Conservation (phyloP, 257 asterid species). For the Asclepias syriaca region DNA sequence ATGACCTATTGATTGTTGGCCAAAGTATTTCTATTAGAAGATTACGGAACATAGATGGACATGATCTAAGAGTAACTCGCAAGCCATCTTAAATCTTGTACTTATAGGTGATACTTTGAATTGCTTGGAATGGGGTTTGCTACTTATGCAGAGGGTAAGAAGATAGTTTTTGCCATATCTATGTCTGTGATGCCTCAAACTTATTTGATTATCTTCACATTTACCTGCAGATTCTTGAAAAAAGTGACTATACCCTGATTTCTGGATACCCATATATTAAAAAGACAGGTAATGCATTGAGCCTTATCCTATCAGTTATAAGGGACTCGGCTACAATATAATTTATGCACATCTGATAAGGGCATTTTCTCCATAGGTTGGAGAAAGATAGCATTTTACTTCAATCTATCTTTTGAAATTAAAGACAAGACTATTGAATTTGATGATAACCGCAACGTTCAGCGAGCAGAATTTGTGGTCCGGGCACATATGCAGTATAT, state of each 20-base stretch:
- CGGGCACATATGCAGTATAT: slow-evolving; percentile 95
- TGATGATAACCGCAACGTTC: slow-evolving; percentile 81
- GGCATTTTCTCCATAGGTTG: slow-evolving; percentile 50
- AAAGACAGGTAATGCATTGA: slow-evolving; percentile 58
- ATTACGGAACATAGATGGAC: neutral
- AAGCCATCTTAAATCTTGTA: neutral
- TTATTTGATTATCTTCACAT: slow-evolving; percentile 6
- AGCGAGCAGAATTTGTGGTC: slow-evolving; percentile 83
- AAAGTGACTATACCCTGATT: slow-evolving; percentile 69
- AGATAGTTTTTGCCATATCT: slow-evolving; percentile 11
- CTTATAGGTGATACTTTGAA: neutral
- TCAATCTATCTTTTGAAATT: slow-evolving; percentile 86
- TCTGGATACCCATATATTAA: slow-evolving; percentile 71
- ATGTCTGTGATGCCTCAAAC: neutral
- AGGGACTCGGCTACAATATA: slow-evolving; percentile 5
- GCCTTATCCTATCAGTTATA: slow-evolving; percentile 6
- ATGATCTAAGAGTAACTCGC: neutral
- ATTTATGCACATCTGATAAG: neutral
- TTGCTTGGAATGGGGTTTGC: slow-evolving; percentile 1
- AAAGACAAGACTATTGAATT: slow-evolving; percentile 92
- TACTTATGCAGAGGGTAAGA: neutral
- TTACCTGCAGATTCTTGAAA: slow-evolving; percentile 78
- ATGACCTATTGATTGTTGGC: too few relatives aligned
- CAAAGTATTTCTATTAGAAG: neutral
- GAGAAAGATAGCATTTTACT: slow-evolving; percentile 98